A percentile compares a stretch with the other conserved stretches of the same genome.
These are phyloP conservation scores for Knufia petricola DNA, from an alignment of 2,329 filamentous ascomycete genomes.

Conservation along the genomic window DNA sequence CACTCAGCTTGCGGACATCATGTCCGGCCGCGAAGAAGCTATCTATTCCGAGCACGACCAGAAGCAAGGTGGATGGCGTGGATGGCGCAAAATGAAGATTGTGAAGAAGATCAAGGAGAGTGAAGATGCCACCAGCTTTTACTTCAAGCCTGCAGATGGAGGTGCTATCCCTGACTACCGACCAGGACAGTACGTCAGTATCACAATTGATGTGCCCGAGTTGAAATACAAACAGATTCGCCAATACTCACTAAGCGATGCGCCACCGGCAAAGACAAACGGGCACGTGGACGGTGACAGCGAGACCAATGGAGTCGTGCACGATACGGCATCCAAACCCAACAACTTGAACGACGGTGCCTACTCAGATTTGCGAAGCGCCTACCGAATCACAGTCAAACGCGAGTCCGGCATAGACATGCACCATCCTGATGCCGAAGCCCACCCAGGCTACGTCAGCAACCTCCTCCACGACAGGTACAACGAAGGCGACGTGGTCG, in stretches of 20 bases:
- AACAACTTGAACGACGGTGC: no score
- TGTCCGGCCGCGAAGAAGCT: conserved; percentile 56
- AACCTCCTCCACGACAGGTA: conserved; percentile 58
- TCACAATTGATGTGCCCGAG: conserved; percentile 49
- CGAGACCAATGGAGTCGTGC: background rate
- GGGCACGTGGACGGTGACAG: conserved; percentile 18
- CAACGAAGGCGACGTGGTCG: conserved; percentile 51
- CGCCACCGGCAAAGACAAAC: conserved; percentile 24
- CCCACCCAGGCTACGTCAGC: conserved; percentile 56
- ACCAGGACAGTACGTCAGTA: conserved; percentile 64
- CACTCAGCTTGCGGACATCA: conserved; percentile 61
- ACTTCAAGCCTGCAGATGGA: conserved; percentile 54
- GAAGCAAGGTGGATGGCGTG: conserved; percentile 45
- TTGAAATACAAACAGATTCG: conserved; percentile 56
- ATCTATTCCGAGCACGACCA: conserved; percentile 51
- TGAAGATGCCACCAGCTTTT: conserved; percentile 61
- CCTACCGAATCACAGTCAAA: conserved; percentile 65
- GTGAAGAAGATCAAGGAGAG: conserved; percentile 56
- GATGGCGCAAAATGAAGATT: conserved; percentile 60
- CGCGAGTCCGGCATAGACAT: conserved; percentile 48
- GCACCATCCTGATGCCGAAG: conserved; percentile 36
- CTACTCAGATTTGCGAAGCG: conserved; percentile 33
- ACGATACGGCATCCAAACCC: background rate
- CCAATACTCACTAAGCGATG: conserved; percentile 63
- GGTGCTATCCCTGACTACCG: conserved; percentile 52